Base-by-base conservation (phyloP, 257 asterid species). In the Nicotiana attenuata region DNA sequence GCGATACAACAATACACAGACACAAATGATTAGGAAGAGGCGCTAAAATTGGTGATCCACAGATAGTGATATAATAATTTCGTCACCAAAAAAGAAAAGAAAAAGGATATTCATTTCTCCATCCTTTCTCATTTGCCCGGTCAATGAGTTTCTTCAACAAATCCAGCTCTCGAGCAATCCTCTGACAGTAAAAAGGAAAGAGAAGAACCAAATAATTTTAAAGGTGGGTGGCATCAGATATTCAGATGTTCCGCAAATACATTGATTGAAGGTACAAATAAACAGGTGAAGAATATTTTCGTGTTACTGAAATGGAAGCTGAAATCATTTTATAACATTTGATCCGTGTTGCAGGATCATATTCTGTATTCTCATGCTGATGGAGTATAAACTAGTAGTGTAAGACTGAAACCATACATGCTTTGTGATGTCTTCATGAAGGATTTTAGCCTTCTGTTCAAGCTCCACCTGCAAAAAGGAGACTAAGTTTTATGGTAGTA, bases 31-130 rank as follows among this genome's bases (percentile, higher is more conserved):
- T 50, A 50, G 63, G 64, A 52, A 47, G 63, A 52, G 24, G 24
- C 50, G 79, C 52, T 75, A 75, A 24, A 22, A 45, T 71, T 22
- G 60, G 78, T 73, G 79, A 73, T 47, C 57, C 22, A 15, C 8
- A 47, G 59, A 41, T 10, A 47, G 41, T 22, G 7, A 73, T 15
- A 22, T 2, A 71, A 45, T 20, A 71, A 71, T 45, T 47, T 45
- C 47, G 61, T 24, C 60, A 47, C 38, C 61, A 26, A 45, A 45
- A 45, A 69, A 24, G 2, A 50, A 15, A 20, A 22, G 16, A 15
- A 50, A 86, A 93, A 90, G 99, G 99, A 95, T 95, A 95, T 94
- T 91, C 89, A 4, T 86, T 80, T 83, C 96, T 92, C 92, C 96
- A 87, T 78, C 99, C 99, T 91, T 93, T 92, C 86, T 91, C 99